Evolutionary conservation across 768 basidiomycete species (phyloP).

Genomic region (Lactifluus pinguis): DNA sequence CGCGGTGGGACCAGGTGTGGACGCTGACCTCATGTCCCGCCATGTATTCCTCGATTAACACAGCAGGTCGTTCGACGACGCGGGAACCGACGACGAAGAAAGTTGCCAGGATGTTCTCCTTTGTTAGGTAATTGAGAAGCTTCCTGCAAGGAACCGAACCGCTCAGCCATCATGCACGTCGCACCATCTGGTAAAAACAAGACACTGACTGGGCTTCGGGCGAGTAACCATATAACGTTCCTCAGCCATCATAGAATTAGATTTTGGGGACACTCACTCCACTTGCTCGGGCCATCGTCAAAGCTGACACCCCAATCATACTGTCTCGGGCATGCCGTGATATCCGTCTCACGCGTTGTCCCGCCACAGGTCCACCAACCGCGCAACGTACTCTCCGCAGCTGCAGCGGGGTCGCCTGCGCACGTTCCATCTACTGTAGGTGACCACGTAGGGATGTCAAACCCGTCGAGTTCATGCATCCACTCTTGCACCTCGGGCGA

Average conservation of each 20-base stretch:
- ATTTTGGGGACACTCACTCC: constrained; percentile 44
- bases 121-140: constrained; percentile 61
- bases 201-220: constrained; percentile 41
- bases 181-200: background rate
- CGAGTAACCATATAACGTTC: constrained; percentile 9
- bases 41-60: constrained; percentile 78
- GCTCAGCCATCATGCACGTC: background rate
- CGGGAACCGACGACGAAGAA: constrained; percentile 91
- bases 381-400: constrained; percentile 45
- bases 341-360: constrained; percentile 47
- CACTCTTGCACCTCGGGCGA: constrained; percentile 58
- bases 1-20: constrained; percentile 87
- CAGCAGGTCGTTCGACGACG: constrained; percentile 63
- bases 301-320: constrained; percentile 75
- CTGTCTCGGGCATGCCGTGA: constrained; percentile 59
- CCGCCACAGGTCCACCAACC: constrained; percentile 94
- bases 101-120: constrained; percentile 61
- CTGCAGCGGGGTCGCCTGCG: constrained; percentile 44
- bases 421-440: constrained; percentile 68
- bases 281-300: constrained; percentile 81
- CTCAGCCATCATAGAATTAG: background rate
- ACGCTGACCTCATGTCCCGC: constrained; percentile 71
- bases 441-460: constrained; percentile 53
- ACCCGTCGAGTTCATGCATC: constrained; percentile 69
- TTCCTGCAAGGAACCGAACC: constrained; percentile 30